Base-by-base conservation (phyloP, 805 yeast species). In the Komagataella phaffii region DNA sequence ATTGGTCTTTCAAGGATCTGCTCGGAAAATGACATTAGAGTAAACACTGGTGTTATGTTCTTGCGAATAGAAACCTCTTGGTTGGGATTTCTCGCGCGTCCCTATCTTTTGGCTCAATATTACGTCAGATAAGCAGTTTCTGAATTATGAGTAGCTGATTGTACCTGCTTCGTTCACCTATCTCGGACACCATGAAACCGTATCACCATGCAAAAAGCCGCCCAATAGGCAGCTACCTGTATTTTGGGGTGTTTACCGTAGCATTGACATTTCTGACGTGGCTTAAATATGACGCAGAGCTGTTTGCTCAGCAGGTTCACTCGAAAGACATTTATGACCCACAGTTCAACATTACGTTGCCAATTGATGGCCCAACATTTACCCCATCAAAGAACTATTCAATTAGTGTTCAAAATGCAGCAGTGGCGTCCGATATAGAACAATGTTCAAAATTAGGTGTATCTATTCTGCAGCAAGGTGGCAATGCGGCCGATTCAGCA, bases 401-500 rank as follows among this genome's bases (percentile, higher is more conserved):
- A 3, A 70, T 69, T 8, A 51, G 53, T 1, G 82, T 80, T 0
- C 23, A 50, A 6, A 57, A 71, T 17, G 88, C 82, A 6, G 86
- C 85, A 61, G 88, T 85, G 7, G 78, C 87, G 1, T 72, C 80
- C 45, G 93, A 85, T 60, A 76, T 79, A 2, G 80, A 78, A 7
- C 53, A 66, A 14, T 85, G 93, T 61, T 83, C 90, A 1, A 59
- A 70, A 17, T 62, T 84, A 72, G 93, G 88, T 6, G 72, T 72
- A 4, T 66, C 72, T 5, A 77, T 85, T 17, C 64, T 85, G 30
- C 59, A 65, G 50, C 56, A 59, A 19, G 80, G 79, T 6, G 95
- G 96, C 0, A 83, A 80, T 59, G 96, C 97, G 1, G 96, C 96
- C 0, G 99, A 91, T 63, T 96, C 96, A 0, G 87, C 96, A 0